Conservation (phyloP, 805 yeast genomes). For the Candida tammaniensis region DNA sequence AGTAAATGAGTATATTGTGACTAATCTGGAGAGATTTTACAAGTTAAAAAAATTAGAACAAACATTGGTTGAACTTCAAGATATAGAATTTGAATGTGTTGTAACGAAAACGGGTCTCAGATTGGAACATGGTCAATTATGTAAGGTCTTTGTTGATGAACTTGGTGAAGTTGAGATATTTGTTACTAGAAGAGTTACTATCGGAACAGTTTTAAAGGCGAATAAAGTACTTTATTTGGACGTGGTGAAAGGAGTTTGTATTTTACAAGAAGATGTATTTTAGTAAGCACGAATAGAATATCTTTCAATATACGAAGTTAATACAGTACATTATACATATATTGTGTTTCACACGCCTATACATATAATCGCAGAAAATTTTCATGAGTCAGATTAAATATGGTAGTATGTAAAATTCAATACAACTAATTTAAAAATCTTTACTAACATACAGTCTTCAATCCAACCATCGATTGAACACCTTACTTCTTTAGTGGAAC, state of each 20-base stretch:
- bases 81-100: conserved; percentile 34
- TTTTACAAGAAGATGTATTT: conserved; percentile 25
- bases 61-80: conserved; percentile 3
- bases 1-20: conserved; percentile 14
- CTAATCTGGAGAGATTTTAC: conserved; percentile 19
- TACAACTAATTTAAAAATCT: neutral
- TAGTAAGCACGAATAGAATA: too few species aligned
- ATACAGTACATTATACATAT: too few species aligned
- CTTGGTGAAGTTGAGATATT: conserved; percentile 46
- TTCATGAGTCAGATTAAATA: too few species aligned
- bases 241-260: conserved; percentile 36
- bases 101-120: conserved; percentile 32
- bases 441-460: conserved; percentile 20
- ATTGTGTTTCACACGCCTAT: too few species aligned
- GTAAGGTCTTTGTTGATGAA: conserved; percentile 48
- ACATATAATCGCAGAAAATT: too few species aligned
- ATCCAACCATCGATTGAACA: conserved; percentile 38
- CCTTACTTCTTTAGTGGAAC: conserved; percentile 23
- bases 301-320: too few species aligned
- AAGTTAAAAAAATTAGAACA: conserved; percentile 20
- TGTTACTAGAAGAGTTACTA: conserved; percentile 16
- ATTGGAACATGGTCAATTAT: conserved; percentile 21
- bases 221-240: conserved; percentile 43
- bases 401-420: conserved; percentile 1
- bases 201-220: conserved; percentile 48